Percentiles rank a stretch among this genome's conserved stretches.
Evolutionary conservation across 306 rosid genomes (phyloP).

Genomic region (Calophaca sinica): DNA sequence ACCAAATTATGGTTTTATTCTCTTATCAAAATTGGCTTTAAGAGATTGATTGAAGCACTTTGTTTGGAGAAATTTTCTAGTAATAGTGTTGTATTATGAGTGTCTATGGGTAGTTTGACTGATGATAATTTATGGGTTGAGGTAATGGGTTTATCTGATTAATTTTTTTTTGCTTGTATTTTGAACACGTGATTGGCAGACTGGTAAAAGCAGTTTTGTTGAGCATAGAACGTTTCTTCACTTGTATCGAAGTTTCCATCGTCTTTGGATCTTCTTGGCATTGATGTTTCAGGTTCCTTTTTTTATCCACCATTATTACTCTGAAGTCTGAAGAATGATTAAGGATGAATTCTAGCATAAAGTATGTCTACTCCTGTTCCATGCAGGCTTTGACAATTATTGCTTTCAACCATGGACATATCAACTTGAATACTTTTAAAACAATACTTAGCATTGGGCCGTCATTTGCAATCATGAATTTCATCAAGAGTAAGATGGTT

Average conservation of each 20-base stretch:
- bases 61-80: not conserved
- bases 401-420: constrained; percentile 69
- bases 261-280: constrained; percentile 95
- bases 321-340: constrained; percentile 40
- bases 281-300: constrained; percentile 87
- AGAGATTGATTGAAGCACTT: not conserved
- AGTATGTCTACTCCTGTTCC: constrained; percentile 41
- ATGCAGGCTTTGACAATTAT: constrained; percentile 81
- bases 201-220: constrained; percentile 95
- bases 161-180: not conserved
- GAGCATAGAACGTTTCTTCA: constrained; percentile 95
- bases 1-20: no score
- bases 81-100: constrained; percentile 15
- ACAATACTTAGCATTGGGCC: constrained; percentile 88
- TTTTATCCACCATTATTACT: constrained; percentile 35
- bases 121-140: constrained; percentile 6
- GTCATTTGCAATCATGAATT: constrained; percentile 83
- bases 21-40: not conserved
- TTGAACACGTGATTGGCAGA: constrained; percentile 59
- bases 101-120: constrained; percentile 11
- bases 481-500: constrained; percentile 71
- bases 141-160: constrained; percentile 1
- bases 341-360: constrained; percentile 28
- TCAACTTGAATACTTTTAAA: constrained; percentile 76
- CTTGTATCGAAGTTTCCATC: constrained; percentile 95